phyloP scores from a whole-genome alignment of 495 filamentous ascomycete genomes.

The Thozetella sp. region DNA sequence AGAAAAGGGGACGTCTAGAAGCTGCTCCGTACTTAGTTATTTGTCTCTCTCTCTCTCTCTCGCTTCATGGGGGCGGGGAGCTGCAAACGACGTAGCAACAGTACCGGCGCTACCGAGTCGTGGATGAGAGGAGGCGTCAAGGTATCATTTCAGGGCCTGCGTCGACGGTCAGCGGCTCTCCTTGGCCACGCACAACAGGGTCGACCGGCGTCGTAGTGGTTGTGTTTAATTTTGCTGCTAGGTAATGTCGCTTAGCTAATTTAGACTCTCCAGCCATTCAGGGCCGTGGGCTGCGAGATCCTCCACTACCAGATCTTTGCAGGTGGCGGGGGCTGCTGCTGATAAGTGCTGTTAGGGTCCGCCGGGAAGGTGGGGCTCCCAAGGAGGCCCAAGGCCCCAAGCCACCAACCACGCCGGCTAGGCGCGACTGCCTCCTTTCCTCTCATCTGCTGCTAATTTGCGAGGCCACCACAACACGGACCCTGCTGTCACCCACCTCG shows the following conservation, averaged over 20 bases:
- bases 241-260: slow-evolving; percentile 42
- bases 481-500: background rate
- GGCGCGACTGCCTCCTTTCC: slow-evolving; percentile 1
- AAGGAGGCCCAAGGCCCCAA: too few species aligned
- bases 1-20: too few species aligned
- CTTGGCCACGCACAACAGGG: background rate
- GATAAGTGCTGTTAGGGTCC: background rate
- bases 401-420: background rate
- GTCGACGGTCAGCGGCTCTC: background rate
- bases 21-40: too few species aligned
- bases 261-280: slow-evolving; percentile 17
- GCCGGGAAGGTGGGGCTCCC: background rate
- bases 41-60: too few species aligned
- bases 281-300: background rate
- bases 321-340: background rate
- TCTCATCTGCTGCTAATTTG: slow-evolving; percentile 4
- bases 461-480: background rate
- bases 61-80: too few species aligned
- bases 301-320: slow-evolving; percentile 5
- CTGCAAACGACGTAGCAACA: too few species aligned
- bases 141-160: background rate
- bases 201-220: background rate
- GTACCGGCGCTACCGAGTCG: slow-evolving; percentile 1
- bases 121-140: background rate
- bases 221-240: slow-evolving; percentile 6